These are phyloP conservation scores for Penicillium coprophilum DNA, from an alignment of 495 filamentous ascomycete genomes.

Conservation along the genomic window DNA sequence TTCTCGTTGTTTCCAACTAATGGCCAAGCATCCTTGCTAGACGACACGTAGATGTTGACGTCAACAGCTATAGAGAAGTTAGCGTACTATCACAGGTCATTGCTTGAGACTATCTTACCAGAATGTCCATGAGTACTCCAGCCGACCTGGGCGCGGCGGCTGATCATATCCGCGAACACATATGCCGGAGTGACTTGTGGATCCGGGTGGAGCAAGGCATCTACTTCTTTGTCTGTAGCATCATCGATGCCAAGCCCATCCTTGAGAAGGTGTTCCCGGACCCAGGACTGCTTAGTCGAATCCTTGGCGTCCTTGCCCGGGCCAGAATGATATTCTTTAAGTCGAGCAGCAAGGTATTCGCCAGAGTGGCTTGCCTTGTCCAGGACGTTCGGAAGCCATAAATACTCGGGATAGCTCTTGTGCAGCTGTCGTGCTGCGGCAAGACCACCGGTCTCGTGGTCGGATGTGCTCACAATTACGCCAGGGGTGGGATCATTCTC, in stretches of 20 bases:
- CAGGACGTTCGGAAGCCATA: constrained; percentile 82
- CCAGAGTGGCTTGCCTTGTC: constrained; percentile 78
- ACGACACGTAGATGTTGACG: constrained; percentile 84
- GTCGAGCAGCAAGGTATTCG: constrained; percentile 61
- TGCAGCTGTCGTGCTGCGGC: constrained; percentile 74
- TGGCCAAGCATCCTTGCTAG: constrained; percentile 42
- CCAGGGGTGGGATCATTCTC: constrained; percentile 69
- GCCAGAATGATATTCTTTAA: constrained; percentile 54
- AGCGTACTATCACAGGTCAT: constrained; percentile 10
- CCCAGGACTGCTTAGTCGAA: constrained; percentile 46
- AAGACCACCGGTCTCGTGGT: constrained; percentile 94
- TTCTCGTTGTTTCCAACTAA: constrained; percentile 90
- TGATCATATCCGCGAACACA: constrained; percentile 82
- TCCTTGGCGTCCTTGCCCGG: constrained; percentile 21
- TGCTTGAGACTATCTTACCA: constrained; percentile 31
- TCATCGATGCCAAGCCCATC: constrained; percentile 74
- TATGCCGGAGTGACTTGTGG: constrained; percentile 48
- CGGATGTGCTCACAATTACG: constrained; percentile 82
- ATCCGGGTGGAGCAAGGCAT: constrained; percentile 54
- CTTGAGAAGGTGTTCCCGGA: constrained; percentile 59
- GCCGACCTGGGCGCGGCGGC: constrained; percentile 80
- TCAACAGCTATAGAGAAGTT: constrained; percentile 58
- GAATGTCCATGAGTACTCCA: constrained; percentile 93
- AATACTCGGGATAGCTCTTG: constrained; percentile 68
- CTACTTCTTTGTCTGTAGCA: constrained; percentile 67